These are phyloP conservation scores for Penicillium mononematosum DNA, from an alignment of 495 filamentous ascomycete species.

Conservation along the genomic window DNA sequence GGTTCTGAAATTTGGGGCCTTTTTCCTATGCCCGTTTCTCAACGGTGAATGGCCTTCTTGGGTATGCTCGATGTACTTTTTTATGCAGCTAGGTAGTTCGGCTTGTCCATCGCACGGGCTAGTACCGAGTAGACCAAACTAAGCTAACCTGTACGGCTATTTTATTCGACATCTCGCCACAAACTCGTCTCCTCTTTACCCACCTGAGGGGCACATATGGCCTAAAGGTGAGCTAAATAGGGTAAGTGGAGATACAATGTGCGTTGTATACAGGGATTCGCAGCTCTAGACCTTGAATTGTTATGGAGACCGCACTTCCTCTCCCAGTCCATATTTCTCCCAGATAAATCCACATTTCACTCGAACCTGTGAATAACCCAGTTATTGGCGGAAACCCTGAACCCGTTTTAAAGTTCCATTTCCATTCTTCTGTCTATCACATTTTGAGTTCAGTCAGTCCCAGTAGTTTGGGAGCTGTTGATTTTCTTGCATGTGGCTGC, in stretches of 20 bases:
- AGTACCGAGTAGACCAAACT: slow-evolving; percentile 3
- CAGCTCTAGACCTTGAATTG: background rate
- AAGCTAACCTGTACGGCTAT: slow-evolving; percentile 11
- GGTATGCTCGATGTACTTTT: background rate
- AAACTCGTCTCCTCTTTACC: slow-evolving; percentile 16
- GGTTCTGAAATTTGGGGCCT: slow-evolving; percentile 3
- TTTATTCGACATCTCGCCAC: slow-evolving; percentile 13
- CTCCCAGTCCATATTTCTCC: background rate
- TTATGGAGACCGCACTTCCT: slow-evolving; percentile 1
- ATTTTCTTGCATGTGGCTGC: slow-evolving; percentile 1
- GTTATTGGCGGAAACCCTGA: slow-evolving; percentile 10
- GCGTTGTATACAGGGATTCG: background rate
- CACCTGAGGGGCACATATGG: slow-evolving; percentile 15
- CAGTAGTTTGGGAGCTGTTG: slow-evolving; percentile 2
- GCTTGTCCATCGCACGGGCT: slow-evolving; percentile 4
- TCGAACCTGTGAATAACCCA: slow-evolving; percentile 1
- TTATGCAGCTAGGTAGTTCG: background rate
- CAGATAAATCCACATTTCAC: background rate
- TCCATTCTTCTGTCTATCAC: slow-evolving; percentile 8
- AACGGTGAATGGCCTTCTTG: background rate
- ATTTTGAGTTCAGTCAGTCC: slow-evolving; percentile 23
- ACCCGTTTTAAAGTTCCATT: background rate
- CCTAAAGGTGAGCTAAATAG: background rate
- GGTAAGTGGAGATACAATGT: background rate
- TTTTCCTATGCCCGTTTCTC: background rate